These are phyloP conservation scores for Coemansia sp. DNA, from an alignment of 192 early-diverging fungal genomes.

Conservation along the genomic window DNA sequence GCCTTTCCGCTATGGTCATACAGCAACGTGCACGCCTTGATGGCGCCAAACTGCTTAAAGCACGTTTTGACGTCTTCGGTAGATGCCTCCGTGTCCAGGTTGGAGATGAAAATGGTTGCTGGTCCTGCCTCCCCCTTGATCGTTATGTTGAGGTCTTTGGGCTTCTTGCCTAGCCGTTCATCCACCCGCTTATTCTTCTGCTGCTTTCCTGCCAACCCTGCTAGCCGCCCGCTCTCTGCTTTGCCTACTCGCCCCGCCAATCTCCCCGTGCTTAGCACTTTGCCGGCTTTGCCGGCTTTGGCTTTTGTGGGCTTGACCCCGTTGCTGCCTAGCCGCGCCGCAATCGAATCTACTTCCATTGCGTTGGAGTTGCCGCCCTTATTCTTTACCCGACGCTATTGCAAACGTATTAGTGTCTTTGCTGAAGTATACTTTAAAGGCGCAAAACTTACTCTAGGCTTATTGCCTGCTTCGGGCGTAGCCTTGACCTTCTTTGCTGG, in stretches of 20 bases:
- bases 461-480: constrained; percentile 8
- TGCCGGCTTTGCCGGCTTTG: neutral
- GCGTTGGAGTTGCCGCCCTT: constrained; percentile 11
- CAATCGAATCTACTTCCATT: constrained; percentile 9
- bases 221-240: constrained; percentile 13
- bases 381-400: constrained; percentile 41
- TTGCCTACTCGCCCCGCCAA: constrained; percentile 4
- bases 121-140: constrained; percentile 48
- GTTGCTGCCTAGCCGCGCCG: constrained; percentile 22
- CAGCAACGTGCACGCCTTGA: constrained; percentile 48
- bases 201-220: constrained; percentile 11
- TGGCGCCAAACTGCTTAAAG: constrained; percentile 52
- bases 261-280: neutral
- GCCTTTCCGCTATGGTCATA: constrained; percentile 44
- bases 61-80: constrained; percentile 53
- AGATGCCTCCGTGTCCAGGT: constrained; percentile 50
- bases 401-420: neutral
- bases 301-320: neutral
- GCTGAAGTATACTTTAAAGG: neutral
- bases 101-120: constrained; percentile 45
- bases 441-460: constrained; percentile 14
- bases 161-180: constrained; percentile 6
- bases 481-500: constrained; percentile 25
- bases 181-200: constrained; percentile 5
- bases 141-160: constrained; percentile 20